A percentile compares a stretch with the other conserved stretches of the same genome.
Conservation (phyloP, 805 yeast species). For the Lipomyces chichibuensis region DNA sequence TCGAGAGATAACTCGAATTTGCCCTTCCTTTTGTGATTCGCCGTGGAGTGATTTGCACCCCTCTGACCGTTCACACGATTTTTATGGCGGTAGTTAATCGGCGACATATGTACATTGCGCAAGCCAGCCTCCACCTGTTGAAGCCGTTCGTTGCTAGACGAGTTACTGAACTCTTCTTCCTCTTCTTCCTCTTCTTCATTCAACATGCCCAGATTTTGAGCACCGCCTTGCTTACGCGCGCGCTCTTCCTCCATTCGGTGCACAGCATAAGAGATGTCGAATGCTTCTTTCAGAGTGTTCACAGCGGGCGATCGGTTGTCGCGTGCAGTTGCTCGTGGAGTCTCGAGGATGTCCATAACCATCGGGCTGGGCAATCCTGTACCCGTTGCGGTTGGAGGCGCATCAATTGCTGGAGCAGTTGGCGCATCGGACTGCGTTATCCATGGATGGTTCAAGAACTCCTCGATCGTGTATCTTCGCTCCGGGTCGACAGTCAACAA, state of each 20-base stretch:
- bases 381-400: slow-evolving; percentile 18
- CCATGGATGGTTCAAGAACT: slow-evolving; percentile 79
- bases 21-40: slow-evolving; percentile 24
- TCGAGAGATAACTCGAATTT: slow-evolving; percentile 62
- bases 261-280: slow-evolving; percentile 83
- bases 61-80: background rate
- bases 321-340: slow-evolving; percentile 25
- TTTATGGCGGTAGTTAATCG: slow-evolving; percentile 6
- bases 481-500: slow-evolving; percentile 73
- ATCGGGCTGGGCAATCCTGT: slow-evolving; percentile 20
- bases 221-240: slow-evolving; percentile 42
- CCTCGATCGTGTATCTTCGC: slow-evolving; percentile 68
- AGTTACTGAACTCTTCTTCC: slow-evolving; percentile 35
- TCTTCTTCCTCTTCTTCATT: slow-evolving; percentile 47
- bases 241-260: slow-evolving; percentile 75
- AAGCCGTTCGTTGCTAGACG: slow-evolving; percentile 17
- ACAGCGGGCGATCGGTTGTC: slow-evolving; percentile 57
- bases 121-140: slow-evolving; percentile 35
- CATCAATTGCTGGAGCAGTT: slow-evolving; percentile 35
- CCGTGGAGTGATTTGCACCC: background rate
- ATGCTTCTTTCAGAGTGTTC: slow-evolving; percentile 80
- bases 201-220: slow-evolving; percentile 43
- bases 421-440: slow-evolving; percentile 48
- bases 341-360: slow-evolving; percentile 32
- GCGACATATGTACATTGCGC: slow-evolving; percentile 32